These are phyloP conservation scores for Penicillium expansum DNA, from an alignment of 2,329 filamentous ascomycete genomes.

Conservation along the genomic window DNA sequence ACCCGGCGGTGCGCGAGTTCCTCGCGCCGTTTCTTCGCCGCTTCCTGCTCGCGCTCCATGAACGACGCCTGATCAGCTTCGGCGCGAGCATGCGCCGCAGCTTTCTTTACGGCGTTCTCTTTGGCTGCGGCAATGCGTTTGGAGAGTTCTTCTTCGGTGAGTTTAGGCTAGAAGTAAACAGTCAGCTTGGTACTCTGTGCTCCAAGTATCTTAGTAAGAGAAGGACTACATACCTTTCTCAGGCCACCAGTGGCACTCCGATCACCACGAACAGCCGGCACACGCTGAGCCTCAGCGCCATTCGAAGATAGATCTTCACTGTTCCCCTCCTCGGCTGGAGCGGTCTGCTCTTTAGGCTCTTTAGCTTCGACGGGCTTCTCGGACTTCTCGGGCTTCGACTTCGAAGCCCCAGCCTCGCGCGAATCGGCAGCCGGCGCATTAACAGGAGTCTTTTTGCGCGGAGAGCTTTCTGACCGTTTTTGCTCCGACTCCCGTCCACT, in stretches of 20 bases:
- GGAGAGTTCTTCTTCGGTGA: conserved; percentile 63
- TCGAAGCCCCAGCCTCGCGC: conserved; percentile 17
- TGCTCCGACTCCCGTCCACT: conserved; percentile 20
- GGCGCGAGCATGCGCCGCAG: conserved; percentile 62
- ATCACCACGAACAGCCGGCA: conserved; percentile 54
- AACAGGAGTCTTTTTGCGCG: conserved; percentile 18
- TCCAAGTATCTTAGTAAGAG: not conserved
- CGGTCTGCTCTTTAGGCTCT: conserved; percentile 14
- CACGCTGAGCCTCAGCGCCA: conserved; percentile 28
- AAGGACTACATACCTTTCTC: conserved; percentile 40
- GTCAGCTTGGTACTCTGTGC: conserved; percentile 22
- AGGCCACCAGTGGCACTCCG: conserved; percentile 54
- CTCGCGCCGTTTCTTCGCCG: conserved; percentile 55
- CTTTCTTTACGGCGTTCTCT: conserved; percentile 59
- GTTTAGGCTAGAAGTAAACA: conserved; percentile 50
- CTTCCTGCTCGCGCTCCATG: conserved; percentile 60
- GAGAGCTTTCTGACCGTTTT: conserved; percentile 18
- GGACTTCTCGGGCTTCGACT: conserved; percentile 13
- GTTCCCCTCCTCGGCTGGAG: conserved; percentile 11
- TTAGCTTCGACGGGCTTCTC: conserved; percentile 12
- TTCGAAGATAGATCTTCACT: conserved; percentile 10
- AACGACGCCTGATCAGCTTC: conserved; percentile 66
- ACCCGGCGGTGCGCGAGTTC: conserved; percentile 51
- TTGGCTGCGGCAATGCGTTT: conserved; percentile 61
- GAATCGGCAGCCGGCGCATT: conserved; percentile 12